phyloP scores from a whole-genome alignment of 768 basidiomycete species.

The Leccinum uliginosum region DNA sequence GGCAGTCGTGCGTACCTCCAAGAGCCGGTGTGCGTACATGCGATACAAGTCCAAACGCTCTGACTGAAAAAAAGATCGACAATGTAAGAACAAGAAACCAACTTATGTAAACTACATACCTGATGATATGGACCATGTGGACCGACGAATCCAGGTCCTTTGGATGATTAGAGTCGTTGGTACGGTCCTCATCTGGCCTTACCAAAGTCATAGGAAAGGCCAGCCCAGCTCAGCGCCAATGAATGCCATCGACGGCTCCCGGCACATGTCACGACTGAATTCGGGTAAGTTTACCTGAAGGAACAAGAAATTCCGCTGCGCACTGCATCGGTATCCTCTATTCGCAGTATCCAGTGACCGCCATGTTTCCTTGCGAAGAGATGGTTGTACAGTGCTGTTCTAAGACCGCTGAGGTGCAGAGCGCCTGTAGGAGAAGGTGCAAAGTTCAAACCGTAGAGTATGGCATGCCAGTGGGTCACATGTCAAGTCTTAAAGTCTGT shows the following conservation, averaged over 20 bases:
- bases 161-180: constrained; percentile 2
- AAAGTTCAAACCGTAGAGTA: constrained; percentile 88
- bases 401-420: constrained; percentile 89
- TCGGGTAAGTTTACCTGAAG: neutral
- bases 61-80: constrained; percentile 53
- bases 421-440: constrained; percentile 95
- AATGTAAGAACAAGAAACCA: neutral
- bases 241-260: constrained; percentile 79
- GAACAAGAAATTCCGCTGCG: constrained; percentile 21
- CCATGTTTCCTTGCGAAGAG: constrained; percentile 74
- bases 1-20: constrained; percentile 51
- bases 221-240: constrained; percentile 83
- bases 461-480: no score
- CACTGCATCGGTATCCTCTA: constrained; percentile 95
- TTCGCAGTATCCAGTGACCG: constrained; percentile 87
- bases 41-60: constrained; percentile 85
- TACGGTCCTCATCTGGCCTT: constrained; percentile 11
- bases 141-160: constrained; percentile 76
- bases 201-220: constrained; percentile 91
- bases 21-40: constrained; percentile 62
- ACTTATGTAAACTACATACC: constrained; percentile 38
- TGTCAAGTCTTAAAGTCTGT: neutral
- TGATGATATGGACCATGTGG: constrained; percentile 85
- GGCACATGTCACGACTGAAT: constrained; percentile 73
- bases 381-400: constrained; percentile 93